These are phyloP conservation scores for Cicer bijugum DNA, from an alignment of 306 rosid species.

Conservation along the genomic window DNA sequence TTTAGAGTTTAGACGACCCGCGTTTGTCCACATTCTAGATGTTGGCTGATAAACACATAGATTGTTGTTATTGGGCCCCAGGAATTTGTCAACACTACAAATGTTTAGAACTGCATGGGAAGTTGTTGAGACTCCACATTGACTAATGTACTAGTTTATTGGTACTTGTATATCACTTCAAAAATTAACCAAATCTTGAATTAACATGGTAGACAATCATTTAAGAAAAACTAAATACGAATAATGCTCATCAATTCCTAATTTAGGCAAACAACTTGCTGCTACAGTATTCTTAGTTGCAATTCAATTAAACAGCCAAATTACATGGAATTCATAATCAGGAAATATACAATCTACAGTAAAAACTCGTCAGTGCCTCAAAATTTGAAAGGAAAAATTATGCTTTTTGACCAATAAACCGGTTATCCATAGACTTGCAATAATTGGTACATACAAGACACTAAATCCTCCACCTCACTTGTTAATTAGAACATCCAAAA, in stretches of 20 bases:
- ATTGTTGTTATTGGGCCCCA: too few species aligned
- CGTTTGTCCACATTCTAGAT: too few species aligned
- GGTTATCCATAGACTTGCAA: slow-evolving; percentile 17
- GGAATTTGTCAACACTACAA: too few species aligned
- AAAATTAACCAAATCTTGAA: slow-evolving; percentile 3
- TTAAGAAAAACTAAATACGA: neutral
- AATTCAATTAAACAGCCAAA: neutral
- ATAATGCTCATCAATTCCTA: neutral
- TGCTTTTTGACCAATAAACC: slow-evolving; percentile 10
- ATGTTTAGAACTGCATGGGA: too few species aligned
- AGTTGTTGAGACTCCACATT: too few species aligned
- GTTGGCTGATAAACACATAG: too few species aligned
- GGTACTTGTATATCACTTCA: neutral
- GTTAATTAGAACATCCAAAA: slow-evolving; percentile 1
- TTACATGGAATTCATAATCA: slow-evolving; percentile 13
- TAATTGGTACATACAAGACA: slow-evolving; percentile 25
- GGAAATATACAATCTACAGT: slow-evolving; percentile 22
- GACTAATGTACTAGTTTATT: neutral
- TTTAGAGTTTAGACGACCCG: too few species aligned
- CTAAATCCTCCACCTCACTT: slow-evolving; percentile 30
- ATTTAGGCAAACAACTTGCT: neutral
- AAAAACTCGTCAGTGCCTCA: neutral
- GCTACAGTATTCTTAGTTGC: neutral
- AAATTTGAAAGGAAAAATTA: slow-evolving; percentile 15
- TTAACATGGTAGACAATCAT: neutral